Percentiles rank a stretch among this genome's conserved stretches.
These are phyloP conservation scores for Taphrina wiesneri DNA, from an alignment of 1,139 yeast genomes.

Conservation along the genomic window DNA sequence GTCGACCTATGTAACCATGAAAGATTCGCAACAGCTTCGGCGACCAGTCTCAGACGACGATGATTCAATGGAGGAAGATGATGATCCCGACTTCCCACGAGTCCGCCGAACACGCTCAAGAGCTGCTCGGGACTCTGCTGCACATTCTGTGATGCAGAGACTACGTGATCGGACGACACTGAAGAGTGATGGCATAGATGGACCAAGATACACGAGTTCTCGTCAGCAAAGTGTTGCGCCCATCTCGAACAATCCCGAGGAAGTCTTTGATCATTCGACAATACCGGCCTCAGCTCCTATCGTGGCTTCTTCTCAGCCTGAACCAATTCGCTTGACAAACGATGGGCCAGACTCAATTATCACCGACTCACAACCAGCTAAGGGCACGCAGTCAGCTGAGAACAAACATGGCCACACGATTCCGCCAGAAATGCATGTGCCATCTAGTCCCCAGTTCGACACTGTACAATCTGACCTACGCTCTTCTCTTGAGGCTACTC, in stretches of 20 bases:
- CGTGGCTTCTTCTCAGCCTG: neutral
- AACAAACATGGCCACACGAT: neutral
- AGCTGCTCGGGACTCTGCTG: neutral
- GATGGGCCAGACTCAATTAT: constrained; percentile 8
- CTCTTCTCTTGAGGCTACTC: neutral
- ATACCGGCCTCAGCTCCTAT: constrained; percentile 29
- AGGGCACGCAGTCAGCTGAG: neutral
- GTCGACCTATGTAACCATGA: constrained; percentile 26
- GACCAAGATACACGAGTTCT: neutral
- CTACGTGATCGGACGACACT: constrained; percentile 9
- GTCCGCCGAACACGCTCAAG: constrained; percentile 5
- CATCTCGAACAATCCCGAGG: neutral
- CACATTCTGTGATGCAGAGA: constrained; percentile 14
- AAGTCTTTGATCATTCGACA: neutral
- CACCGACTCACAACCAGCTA: constrained; percentile 15
- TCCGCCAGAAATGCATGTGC: neutral
- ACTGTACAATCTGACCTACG: neutral
- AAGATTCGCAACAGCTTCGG: constrained; percentile 26
- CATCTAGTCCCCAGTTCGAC: constrained; percentile 1
- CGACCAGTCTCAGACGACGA: neutral
- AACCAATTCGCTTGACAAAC: neutral
- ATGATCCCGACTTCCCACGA: constrained; percentile 26
- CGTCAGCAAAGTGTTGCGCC: neutral
- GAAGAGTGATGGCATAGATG: neutral
- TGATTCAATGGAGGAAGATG: constrained; percentile 9